Evolutionary conservation across 75 land plant species (phyloP), one percentile per base, ranked within the genome.

Genomic region (Sequoiadendron giganteum): DNA sequence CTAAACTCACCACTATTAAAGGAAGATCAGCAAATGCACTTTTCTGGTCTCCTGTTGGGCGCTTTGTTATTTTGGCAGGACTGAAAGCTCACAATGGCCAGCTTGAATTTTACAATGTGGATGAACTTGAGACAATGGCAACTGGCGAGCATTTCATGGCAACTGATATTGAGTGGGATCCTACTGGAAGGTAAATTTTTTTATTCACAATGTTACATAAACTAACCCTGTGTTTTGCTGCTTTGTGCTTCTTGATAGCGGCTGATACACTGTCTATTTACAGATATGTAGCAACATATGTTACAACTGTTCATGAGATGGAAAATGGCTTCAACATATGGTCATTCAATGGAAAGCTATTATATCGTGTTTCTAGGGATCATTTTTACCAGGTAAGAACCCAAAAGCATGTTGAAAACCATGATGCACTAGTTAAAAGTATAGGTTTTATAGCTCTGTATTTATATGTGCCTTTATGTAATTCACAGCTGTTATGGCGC

Each of bases 121-220:
- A 96, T 87, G 99, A 97, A 87, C 93, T 97, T 73, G 99, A 97
- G 89, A 97, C 97, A 32, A 97, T 97, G 99, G 95, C 96, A 16
- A 91, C 94, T 34, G 94, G 89, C 28, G 99, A 97, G 87, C 99
- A 97, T 89, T 97, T 97, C 90, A 97, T 94, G 97, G 99, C 99
- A 4, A 97, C 98, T 61, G 97, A 97, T 88, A 90, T 97, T 84
- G 97, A 96, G 81, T 97, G 99, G 99, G 99, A 97, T 91, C 99
- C 99, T 43, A 96, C 99, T 89, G 99, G 99, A 90, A 95, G 99
- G 99, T 94, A 73, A n/a, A 82, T 9, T 3, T 82, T 82, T 42
- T 82, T 6, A 10, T 40, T 82, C 38, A 9, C 47, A 45, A 42
- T 36, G 19, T 82, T 36, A 42, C 14, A 28, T n/a, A n/a, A 18